These are phyloP conservation scores for Pleurotus sapidus DNA, from an alignment of 768 basidiomycete genomes.

Conservation along the genomic window DNA sequence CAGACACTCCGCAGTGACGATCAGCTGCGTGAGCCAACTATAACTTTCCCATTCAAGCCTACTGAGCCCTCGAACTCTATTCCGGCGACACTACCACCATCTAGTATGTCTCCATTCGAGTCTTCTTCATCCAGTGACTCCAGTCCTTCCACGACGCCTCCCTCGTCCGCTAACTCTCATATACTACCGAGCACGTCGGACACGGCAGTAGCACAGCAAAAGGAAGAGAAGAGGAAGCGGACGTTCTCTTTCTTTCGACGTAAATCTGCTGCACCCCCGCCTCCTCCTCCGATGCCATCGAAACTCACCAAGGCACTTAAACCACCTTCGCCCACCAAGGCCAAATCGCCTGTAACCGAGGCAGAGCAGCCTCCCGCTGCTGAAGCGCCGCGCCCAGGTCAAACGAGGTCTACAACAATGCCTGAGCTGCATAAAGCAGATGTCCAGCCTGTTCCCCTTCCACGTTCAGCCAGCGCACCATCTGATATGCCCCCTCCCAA, in stretches of 20 bases:
- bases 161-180: not conserved
- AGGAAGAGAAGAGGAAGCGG: not conserved
- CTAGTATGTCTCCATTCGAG: not conserved
- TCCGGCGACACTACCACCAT: not conserved
- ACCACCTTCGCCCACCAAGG: not conserved
- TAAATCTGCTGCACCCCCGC: not conserved
- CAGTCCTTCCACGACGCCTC: slow-evolving; percentile 6
- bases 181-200: not conserved
- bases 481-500: not conserved
- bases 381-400: slow-evolving; percentile 10
- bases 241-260: slow-evolving; percentile 7
- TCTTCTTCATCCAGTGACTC: not conserved
- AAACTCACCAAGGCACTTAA: not conserved
- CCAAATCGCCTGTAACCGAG: not conserved
- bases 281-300: not conserved
- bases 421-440: slow-evolving; percentile 11
- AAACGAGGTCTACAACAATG: slow-evolving; percentile 12
- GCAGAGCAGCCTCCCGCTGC: not conserved
- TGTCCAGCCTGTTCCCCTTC: slow-evolving; percentile 18
- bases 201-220: not conserved
- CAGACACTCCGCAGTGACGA: slow-evolving; percentile 6
- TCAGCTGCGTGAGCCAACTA: not conserved
- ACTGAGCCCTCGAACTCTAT: not conserved
- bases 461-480: slow-evolving; percentile 20
- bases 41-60: not conserved